Evolutionary conservation across 2,329 filamentous ascomycete species (phyloP).

Genomic region (Ceratocystis smalleyi): DNA sequence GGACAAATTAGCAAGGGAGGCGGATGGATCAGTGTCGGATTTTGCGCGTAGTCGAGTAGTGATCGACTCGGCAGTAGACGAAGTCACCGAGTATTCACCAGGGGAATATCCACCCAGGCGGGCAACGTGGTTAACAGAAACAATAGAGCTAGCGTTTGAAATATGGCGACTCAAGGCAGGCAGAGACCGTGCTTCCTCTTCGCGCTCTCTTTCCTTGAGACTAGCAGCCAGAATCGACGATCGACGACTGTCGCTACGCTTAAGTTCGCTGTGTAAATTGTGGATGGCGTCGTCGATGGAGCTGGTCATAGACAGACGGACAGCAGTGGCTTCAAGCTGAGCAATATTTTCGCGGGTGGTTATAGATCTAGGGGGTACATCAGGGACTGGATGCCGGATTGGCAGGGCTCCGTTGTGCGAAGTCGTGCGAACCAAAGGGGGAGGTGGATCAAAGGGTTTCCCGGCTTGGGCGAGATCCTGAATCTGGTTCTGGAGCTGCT

Average conservation of each 20-base stretch:
- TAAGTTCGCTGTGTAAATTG: slow-evolving; percentile 54
- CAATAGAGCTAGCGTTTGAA: slow-evolving; percentile 44
- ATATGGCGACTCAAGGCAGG: slow-evolving; percentile 28
- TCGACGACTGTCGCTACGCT: slow-evolving; percentile 50
- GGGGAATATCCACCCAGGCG: slow-evolving; percentile 54
- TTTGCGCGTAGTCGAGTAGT: slow-evolving; percentile 35
- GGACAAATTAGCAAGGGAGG: slow-evolving; percentile 25
- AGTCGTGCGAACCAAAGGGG: slow-evolving; percentile 34
- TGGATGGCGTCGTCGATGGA: slow-evolving; percentile 67
- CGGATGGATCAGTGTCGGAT: slow-evolving; percentile 27
- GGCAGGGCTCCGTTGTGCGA: slow-evolving; percentile 29
- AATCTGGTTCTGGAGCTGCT: slow-evolving; percentile 18
- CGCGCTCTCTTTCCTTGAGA: slow-evolving; percentile 21
- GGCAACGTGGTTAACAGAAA: slow-evolving; percentile 51
- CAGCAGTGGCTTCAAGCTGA: slow-evolving; percentile 59
- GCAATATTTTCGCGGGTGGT: slow-evolving; percentile 53
- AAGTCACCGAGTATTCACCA: slow-evolving; percentile 44
- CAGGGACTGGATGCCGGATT: slow-evolving; percentile 45
- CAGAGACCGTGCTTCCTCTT: slow-evolving; percentile 8
- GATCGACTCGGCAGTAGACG: slow-evolving; percentile 48
- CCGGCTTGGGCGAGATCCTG: slow-evolving; percentile 4
- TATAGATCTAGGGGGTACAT: slow-evolving; percentile 44
- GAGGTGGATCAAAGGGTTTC: slow-evolving; percentile 18
- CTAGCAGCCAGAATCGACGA: slow-evolving; percentile 45
- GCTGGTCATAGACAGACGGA: slow-evolving; percentile 56